Evolutionary conservation across 2,329 filamentous ascomycete species (phyloP).

Genomic region (Colletotrichum endophyticum): DNA sequence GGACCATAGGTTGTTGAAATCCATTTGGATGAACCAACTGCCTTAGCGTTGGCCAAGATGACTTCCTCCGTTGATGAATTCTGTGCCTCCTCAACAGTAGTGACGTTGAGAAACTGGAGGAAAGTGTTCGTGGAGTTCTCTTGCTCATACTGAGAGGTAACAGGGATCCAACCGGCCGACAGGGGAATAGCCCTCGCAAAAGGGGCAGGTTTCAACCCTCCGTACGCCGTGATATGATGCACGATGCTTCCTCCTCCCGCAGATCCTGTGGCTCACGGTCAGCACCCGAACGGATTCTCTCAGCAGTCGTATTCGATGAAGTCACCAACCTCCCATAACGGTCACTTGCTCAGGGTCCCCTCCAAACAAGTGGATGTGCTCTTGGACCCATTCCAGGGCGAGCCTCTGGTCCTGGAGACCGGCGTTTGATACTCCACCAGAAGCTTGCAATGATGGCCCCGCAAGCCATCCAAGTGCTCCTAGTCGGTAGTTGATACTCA

Average conservation of each 20-base stretch:
- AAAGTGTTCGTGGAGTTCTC: conserved; percentile 3
- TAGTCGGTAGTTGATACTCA: conserved; percentile 46
- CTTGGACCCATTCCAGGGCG: conserved; percentile 50
- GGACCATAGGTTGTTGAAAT: conserved; percentile 2
- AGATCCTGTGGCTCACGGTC: conserved; percentile 34
- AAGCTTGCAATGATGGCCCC: conserved; percentile 36
- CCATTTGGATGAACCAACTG: not conserved
- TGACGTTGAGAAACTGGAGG: not conserved
- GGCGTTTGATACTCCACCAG: conserved; percentile 41
- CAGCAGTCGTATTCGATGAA: not conserved
- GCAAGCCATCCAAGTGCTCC: conserved; percentile 48
- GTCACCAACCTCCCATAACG: conserved; percentile 38
- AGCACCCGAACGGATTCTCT: not conserved
- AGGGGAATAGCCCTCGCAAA: conserved; percentile 19
- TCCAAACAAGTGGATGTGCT: conserved; percentile 47
- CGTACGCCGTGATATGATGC: conserved; percentile 21
- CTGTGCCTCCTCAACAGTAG: not conserved
- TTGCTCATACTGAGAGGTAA: not conserved
- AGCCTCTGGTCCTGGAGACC: conserved; percentile 42
- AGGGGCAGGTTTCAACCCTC: conserved; percentile 1
- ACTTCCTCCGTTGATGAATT: not conserved
- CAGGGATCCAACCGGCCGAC: not conserved
- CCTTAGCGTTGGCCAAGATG: conserved; percentile 3
- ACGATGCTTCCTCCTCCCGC: conserved; percentile 20
- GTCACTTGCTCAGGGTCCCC: conserved; percentile 48